phyloP scores from a whole-genome alignment of 192 early-diverging fungal species.

The Allomyces arbusculus region DNA sequence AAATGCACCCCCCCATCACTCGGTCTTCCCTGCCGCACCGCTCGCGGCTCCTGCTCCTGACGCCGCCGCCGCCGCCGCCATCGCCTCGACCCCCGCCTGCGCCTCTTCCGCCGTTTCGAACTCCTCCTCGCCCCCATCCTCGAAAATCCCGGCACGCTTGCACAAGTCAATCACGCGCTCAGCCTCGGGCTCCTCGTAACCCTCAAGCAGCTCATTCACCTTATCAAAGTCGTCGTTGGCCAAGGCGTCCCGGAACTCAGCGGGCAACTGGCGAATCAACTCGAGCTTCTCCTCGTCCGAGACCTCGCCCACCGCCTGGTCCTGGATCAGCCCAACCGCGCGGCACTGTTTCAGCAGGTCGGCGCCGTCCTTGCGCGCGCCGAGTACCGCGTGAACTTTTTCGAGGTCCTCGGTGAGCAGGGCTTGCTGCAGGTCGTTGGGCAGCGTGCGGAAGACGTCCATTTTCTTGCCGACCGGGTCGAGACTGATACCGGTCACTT shows the following conservation, averaged over 20 bases:
- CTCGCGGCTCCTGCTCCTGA: too few species aligned
- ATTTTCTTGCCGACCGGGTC: conserved; percentile 32
- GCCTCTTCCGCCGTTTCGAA: conserved; percentile 16
- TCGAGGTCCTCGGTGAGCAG: conserved; percentile 55
- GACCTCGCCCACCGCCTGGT: not conserved
- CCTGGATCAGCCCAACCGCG: not conserved
- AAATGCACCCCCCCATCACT: too few species aligned
- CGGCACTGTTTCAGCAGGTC: not conserved
- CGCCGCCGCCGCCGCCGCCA: too few species aligned
- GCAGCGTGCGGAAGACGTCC: conserved; percentile 49
- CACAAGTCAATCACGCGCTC: not conserved
- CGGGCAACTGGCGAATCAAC: not conserved
- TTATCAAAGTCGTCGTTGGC: not conserved
- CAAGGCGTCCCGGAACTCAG: not conserved
- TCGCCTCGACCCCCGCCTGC: too few species aligned
- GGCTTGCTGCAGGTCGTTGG: conserved; percentile 50
- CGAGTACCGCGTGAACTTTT: conserved; percentile 63
- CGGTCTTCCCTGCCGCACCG: too few species aligned
- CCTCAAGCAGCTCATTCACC: not conserved
- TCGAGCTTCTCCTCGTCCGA: conserved; percentile 1
- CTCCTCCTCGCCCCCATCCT: conserved; percentile 31
- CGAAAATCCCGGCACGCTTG: conserved; percentile 3
- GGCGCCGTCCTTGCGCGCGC: not conserved
- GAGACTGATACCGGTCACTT: conserved; percentile 18
- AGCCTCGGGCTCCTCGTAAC: not conserved